Evolutionary conservation across 164 flowering plant species (phyloP).

Genomic region (Cinnamomum chago): DNA sequence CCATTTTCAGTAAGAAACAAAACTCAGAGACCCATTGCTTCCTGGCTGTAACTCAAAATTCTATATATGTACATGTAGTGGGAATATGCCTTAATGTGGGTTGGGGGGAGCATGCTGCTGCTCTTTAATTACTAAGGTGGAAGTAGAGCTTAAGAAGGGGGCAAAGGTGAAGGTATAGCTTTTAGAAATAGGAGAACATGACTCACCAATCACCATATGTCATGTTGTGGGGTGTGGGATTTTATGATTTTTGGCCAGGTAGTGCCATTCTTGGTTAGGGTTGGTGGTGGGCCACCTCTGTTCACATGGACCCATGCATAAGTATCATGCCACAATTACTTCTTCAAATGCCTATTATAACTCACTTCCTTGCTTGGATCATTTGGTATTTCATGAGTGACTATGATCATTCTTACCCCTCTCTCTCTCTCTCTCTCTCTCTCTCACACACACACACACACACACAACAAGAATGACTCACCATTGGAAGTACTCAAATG

Average conservation of each 20-base stretch:
- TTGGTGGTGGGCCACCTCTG: neutral
- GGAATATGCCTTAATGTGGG: constrained; percentile 4
- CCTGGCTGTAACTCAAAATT: neutral
- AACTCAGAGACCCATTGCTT: constrained; percentile 23
- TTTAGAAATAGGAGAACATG: neutral
- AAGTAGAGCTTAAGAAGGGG: neutral
- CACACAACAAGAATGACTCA: no score
- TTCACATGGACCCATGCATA: neutral
- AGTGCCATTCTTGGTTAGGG: neutral
- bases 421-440: neutral
- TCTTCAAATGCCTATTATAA: neutral
- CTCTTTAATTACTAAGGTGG: neutral
- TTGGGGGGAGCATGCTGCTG: neutral
- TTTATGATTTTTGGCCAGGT: neutral
- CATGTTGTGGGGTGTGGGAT: no score
- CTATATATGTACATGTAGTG: neutral
- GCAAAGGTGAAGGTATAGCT: neutral
- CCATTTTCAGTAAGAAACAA: constrained; percentile 27
- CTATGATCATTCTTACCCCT: neutral
- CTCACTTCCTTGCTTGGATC: constrained; percentile 1
- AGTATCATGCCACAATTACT: neutral
- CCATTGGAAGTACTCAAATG: no score
- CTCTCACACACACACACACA: neutral
- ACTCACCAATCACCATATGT: neutral
- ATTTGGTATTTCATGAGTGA: neutral